phyloP scores from a whole-genome alignment of 1,284 basidiomycete genomes.

The Malassezia furfur region DNA sequence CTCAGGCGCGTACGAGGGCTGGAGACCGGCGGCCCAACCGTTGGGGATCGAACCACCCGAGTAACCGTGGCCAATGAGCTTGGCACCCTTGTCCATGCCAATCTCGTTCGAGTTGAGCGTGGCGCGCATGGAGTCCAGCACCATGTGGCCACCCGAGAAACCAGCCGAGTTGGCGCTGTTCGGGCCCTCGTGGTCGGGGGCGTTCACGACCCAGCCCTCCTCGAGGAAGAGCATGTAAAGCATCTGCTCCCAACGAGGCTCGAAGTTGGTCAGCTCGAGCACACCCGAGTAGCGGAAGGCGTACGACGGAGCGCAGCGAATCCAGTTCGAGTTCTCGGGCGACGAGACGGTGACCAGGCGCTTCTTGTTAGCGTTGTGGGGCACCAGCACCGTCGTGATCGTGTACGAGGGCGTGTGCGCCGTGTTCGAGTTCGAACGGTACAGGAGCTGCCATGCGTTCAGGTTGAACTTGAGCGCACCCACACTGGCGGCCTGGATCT shows the following conservation, averaged over 20 bases:
- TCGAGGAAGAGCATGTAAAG: conserved; percentile 30
- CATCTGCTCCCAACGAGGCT: conserved; percentile 27
- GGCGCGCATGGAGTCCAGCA: conserved; percentile 32
- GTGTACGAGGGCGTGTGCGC: conserved; percentile 16
- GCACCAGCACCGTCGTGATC: conserved; percentile 31
- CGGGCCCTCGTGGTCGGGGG: conserved; percentile 35
- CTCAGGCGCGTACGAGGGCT: conserved; percentile 24
- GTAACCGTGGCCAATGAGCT: conserved; percentile 30
- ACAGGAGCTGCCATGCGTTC: conserved; percentile 23
- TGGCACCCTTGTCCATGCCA: conserved; percentile 19
- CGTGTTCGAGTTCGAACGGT: conserved; percentile 20
- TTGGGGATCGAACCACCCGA: conserved; percentile 33
- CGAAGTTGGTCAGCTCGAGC: conserved; percentile 21
- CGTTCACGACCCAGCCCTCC: conserved; percentile 37
- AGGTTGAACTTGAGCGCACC: conserved; percentile 21
- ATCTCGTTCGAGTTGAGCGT: conserved; percentile 21
- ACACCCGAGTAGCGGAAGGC: conserved; percentile 22
- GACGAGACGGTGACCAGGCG: conserved; percentile 13
- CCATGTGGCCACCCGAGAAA: conserved; percentile 25
- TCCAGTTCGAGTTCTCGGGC: conserved; percentile 26
- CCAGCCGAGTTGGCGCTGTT: conserved; percentile 29
- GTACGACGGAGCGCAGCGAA: conserved; percentile 31
- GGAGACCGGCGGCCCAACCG: conserved; percentile 25
- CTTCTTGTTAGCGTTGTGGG: conserved; percentile 17
- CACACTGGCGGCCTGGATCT: conserved; percentile 24